Evolutionary conservation across 106 monocot genomes (phyloP).

Genomic region (Allium cepa): DNA sequence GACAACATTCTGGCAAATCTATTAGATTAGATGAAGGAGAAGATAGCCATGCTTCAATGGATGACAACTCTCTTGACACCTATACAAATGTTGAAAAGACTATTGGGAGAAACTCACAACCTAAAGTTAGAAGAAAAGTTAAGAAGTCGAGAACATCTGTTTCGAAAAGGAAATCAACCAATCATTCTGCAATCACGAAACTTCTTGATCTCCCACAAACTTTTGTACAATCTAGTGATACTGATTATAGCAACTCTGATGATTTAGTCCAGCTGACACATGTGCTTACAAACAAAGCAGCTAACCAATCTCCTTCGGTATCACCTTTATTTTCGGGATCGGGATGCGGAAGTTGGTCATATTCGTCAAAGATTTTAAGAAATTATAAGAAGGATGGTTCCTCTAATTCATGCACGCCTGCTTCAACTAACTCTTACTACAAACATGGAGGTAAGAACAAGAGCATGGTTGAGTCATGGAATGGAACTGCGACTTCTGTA

Average conservation of each 20-base stretch:
- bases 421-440: conserved; percentile 68
- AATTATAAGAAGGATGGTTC: conserved; percentile 53
- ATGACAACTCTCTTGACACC: conserved; percentile 19
- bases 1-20: conserved; percentile 50
- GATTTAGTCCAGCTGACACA: conserved; percentile 15
- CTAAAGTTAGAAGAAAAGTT: conserved; percentile 19
- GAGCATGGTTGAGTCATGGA: conserved; percentile 47
- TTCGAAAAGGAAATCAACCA: conserved; percentile 16
- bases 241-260: conserved; percentile 44
- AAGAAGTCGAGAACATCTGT: conserved; percentile 8
- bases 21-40: conserved; percentile 36
- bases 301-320: conserved; percentile 32
- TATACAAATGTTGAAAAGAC: conserved; percentile 16
- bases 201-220: conserved; percentile 29
- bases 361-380: conserved; percentile 54
- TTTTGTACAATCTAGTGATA: conserved; percentile 27
- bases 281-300: conserved; percentile 21
- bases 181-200: conserved; percentile 12
- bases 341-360: conserved; percentile 58
- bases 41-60: conserved; percentile 20
- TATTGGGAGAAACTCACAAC: background rate
- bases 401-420: conserved; percentile 71
- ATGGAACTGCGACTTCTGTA: conserved; percentile 47
- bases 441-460: conserved; percentile 2
- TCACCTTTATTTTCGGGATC: conserved; percentile 67